Evolutionary conservation across 106 monocot genomes (phyloP), one percentile per base, ranked within the genome.

Genomic region (Dioscorea dumetorum): DNA sequence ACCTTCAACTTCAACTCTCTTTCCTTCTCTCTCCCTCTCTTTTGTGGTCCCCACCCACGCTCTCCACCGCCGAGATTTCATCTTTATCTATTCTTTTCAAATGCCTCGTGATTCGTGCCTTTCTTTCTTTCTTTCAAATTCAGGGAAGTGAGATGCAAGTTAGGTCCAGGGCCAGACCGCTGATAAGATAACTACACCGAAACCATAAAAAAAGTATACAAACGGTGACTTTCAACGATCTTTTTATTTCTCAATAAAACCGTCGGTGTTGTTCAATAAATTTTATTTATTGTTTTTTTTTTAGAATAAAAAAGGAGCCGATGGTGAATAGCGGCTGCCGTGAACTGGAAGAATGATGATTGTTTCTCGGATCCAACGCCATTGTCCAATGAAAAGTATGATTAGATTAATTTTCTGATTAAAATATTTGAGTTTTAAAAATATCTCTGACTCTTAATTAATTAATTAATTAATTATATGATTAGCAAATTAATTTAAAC

Each of bases 1-100:
- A 84, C 69, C 76, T 79, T 80, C 48, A 80, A 84, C 41, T 41
- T 41, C 41, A 41, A 41, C 41, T 6, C 41, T 41, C 41, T 41
- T 80, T 49, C 58, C 60, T 65, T 57, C 60, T n/a, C 57, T 23
- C 16, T 32, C 31, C 18, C 50, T 50, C 24, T 23, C 17, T 24
- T n/a, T 4, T 5, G 9, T 23, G 22, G 21, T 0, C 14, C 15
- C 52, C 49, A 5, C 32, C 14, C 69, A 35, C 33, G 56, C 3
- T 9, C 33, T 7, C 72, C 61, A 16, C 61, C 28, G 49, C 67
- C 61, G 33, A 63, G 58, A 62, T 56, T 17, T 12, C 17, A 48
- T 62, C 13, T 16, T 28, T 56, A 18, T 19, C 19, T 56, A 4
- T 56, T 56, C 1, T 19, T 56, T 56, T 12, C 2, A 0, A 4